These are phyloP conservation scores for Euryodendron excelsum DNA, from an alignment of 148 eudicot species.

Conservation along the genomic window DNA sequence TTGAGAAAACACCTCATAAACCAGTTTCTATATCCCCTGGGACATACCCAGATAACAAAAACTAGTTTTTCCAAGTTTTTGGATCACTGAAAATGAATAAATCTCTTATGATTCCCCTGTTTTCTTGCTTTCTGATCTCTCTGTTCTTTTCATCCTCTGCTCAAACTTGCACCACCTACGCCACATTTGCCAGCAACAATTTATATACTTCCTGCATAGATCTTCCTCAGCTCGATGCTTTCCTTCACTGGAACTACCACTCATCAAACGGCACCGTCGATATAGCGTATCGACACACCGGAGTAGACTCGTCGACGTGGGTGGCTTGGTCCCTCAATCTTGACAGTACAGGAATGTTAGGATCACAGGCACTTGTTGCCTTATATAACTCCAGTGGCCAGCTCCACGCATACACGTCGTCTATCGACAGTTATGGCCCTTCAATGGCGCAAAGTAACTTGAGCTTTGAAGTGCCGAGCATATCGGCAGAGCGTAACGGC, in stretches of 20 bases:
- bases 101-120: constrained; percentile 12
- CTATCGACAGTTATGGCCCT: not conserved
- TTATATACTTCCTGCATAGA: constrained; percentile 34
- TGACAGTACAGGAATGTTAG: constrained; percentile 35
- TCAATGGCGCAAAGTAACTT: constrained; percentile 21
- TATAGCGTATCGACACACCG: constrained; percentile 63
- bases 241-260: constrained; percentile 71
- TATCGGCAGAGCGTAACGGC: constrained; percentile 33
- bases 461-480: constrained; percentile 44
- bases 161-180: constrained; percentile 36
- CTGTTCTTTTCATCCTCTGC: constrained; percentile 20
- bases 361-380: constrained; percentile 69
- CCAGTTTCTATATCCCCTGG: too few species aligned
- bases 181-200: constrained; percentile 44
- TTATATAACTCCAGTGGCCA: constrained; percentile 38
- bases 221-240: constrained; percentile 45
- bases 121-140: constrained; percentile 18
- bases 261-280: constrained; percentile 39
- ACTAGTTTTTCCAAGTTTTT: not conserved
- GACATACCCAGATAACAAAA: not conserved
- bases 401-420: constrained; percentile 50
- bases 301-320: constrained; percentile 48
- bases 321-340: constrained; percentile 81
- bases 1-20: not conserved
- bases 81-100: constrained; percentile 15